Evolutionary conservation across 2,329 filamentous ascomycete species (phyloP), one percentile per base, ranked within the genome.

Genomic region (Cladophialophora psammophila): DNA sequence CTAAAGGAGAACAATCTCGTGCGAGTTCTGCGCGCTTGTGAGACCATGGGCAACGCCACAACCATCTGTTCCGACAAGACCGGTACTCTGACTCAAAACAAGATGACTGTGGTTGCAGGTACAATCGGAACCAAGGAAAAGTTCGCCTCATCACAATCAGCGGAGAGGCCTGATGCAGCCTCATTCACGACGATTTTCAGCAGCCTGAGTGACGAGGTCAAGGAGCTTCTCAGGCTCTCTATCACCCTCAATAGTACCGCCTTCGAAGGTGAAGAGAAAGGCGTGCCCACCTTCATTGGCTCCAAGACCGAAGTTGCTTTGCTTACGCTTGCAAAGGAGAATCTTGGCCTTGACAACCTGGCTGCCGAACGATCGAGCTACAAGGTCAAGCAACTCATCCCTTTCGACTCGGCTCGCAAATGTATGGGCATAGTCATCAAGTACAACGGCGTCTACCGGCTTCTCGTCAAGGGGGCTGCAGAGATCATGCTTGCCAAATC

Each of bases 31-130:
- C 90, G 91, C 74, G 90, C 91, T 26, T 93, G 91, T 73, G 91
- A 93, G 77, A 91, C 91, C 54, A 93, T 93, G 90, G 91, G 91
- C 60, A 93, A 92, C 74, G 90, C 90, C 6, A 91, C 89, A 0
- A 90, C 91, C 0, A 90, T 94, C 40, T 94, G 91, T 78, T 93
- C 91, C 3, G 91, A 92, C 77, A 92, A 92, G 78, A 92, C 90
- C 1, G 90, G 90, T 58, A 92, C 90, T 5, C 79, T 92, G 18
- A 92, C 90, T 0, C 89, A 91, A 66, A 91, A 91, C 75, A 88
- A 88, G 76, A 91, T 91, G 89, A 90, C 88, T 6, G 90, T 93
- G 1, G 90, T 93, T 35, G 88, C 90, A 32, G 90, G 90, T 6
- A 88, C 89, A 5, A 78, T 92, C 48, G 90, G 90, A 35, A 84